Conservation (phyloP, 2,329 filamentous ascomycete species). For the Clarireedia paspali region DNA sequence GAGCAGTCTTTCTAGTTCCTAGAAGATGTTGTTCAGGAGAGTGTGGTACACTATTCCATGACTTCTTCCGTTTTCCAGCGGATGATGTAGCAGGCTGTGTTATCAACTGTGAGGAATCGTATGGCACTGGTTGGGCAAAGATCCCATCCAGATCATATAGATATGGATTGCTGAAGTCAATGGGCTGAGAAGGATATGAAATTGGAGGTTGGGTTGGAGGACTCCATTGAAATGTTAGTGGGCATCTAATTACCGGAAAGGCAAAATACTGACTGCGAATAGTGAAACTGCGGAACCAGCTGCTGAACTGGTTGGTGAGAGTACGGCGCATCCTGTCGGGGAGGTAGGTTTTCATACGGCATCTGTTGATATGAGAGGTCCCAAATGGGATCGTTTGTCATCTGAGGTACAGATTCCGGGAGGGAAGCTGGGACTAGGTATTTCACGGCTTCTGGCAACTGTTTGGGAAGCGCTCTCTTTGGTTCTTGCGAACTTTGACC, state of each 20-base stretch:
- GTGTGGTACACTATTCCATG: neutral
- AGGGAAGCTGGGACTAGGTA: conserved; percentile 1
- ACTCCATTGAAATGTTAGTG: neutral
- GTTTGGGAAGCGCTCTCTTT: neutral
- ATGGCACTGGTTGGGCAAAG: neutral
- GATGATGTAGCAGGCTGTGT: neutral
- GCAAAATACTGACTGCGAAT: conserved; percentile 4
- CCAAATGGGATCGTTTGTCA: neutral
- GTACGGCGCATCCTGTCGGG: neutral
- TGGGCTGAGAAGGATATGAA: neutral
- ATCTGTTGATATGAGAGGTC: neutral
- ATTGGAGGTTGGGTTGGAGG: neutral
- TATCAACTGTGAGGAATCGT: neutral
- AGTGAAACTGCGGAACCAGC: neutral
- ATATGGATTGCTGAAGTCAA: neutral
- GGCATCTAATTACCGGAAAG: neutral
- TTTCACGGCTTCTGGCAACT: conserved; percentile 6
- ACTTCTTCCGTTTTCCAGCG: conserved; percentile 1
- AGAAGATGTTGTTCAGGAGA: neutral
- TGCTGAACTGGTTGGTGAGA: neutral
- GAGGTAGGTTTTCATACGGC: neutral
- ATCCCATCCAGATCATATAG: neutral
- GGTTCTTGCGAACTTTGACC: neutral
- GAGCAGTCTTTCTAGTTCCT: conserved; percentile 1
- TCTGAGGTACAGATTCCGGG: neutral